These are phyloP conservation scores for Sporothrix pallida DNA, from an alignment of 2,329 filamentous ascomycete genomes.

Conservation along the genomic window DNA sequence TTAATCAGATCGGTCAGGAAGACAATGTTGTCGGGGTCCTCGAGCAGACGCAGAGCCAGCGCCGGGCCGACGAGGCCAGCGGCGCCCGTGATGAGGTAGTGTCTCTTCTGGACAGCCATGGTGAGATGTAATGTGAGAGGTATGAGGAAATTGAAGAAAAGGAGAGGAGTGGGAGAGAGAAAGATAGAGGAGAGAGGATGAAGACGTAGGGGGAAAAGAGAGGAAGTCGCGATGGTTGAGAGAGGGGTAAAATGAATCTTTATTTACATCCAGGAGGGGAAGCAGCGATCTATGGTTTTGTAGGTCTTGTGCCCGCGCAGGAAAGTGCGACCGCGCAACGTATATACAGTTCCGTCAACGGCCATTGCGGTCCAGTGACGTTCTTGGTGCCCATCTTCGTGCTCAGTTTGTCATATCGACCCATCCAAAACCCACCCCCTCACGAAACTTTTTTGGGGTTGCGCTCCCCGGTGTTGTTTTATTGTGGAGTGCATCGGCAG, in stretches of 20 bases:
- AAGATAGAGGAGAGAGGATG: background rate
- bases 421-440: conserved; percentile 12
- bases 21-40: conserved; percentile 48
- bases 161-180: background rate
- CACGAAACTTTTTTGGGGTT: conserved; percentile 20
- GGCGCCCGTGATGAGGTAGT: conserved; percentile 47
- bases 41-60: conserved; percentile 50
- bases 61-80: conserved; percentile 47
- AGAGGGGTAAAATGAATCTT: background rate
- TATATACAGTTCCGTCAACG: conserved; percentile 23
- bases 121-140: background rate
- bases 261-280: conserved; percentile 13
- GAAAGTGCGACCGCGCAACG: conserved; percentile 9
- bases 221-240: background rate
- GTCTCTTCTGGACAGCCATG: conserved; percentile 34
- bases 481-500: conserved; percentile 24
- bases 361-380: conserved; percentile 16
- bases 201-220: background rate
- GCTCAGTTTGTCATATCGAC: background rate
- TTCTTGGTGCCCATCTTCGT: background rate
- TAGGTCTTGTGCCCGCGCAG: conserved; percentile 5
- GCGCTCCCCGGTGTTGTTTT: background rate
- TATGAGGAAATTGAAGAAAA: background rate
- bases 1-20: conserved; percentile 61
- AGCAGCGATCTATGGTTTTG: background rate